phyloP scores from a whole-genome alignment of 257 asterid genomes.

The Solanum ossicruentum region DNA sequence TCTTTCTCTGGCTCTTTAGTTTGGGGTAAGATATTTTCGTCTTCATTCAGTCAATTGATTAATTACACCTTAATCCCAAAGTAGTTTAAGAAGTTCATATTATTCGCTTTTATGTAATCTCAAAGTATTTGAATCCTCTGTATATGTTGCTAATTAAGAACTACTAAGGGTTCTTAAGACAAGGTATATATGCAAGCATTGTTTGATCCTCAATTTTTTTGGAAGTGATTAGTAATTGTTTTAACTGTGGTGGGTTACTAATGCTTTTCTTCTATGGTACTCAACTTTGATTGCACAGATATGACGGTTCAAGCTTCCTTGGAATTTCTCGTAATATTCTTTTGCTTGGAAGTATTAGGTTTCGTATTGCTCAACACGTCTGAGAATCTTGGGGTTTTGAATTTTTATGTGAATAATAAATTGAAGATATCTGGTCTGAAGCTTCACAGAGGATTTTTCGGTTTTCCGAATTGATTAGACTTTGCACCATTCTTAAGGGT shows the following conservation, averaged over 20 bases:
- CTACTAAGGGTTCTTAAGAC: not conserved
- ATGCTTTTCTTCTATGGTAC: not conserved
- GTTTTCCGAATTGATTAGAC: not conserved
- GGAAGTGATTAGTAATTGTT: not conserved
- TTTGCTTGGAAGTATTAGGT: not conserved
- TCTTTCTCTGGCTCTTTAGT: not conserved
- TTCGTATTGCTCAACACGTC: not conserved
- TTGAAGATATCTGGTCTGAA: not conserved
- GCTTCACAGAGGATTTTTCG: not conserved
- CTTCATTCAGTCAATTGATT: not conserved
- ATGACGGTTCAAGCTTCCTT: not conserved
- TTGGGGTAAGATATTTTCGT: not conserved
- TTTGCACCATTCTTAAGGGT: not conserved
- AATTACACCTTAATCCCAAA: not conserved
- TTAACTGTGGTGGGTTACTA: not conserved
- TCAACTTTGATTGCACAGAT: not conserved
- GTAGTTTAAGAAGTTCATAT: not conserved
- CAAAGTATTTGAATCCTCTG: too few species aligned
- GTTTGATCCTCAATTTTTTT: not conserved
- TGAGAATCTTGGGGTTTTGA: not conserved
- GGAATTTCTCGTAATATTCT: not conserved
- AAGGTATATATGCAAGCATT: not conserved
- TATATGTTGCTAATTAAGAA: not conserved
- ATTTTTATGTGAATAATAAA: not conserved
- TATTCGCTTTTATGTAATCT: too few species aligned